These are phyloP conservation scores for Colletotrichum costaricense DNA, from an alignment of 2,329 filamentous ascomycete species.

Conservation along the genomic window DNA sequence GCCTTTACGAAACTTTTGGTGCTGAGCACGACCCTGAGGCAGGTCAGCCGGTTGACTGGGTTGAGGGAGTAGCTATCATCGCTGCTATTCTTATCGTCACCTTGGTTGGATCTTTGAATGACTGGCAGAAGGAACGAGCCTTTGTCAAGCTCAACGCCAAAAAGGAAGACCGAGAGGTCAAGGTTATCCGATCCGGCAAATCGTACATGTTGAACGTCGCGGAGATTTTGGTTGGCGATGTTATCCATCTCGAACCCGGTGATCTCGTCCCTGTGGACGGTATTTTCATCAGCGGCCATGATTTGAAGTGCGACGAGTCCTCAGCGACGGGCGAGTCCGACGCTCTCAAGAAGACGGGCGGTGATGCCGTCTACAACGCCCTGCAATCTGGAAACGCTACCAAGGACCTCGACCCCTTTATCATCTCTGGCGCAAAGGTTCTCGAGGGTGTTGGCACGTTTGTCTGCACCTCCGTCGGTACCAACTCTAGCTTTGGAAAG, in stretches of 20 bases:
- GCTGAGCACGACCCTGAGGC: slow-evolving; percentile 53
- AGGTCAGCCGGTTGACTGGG: slow-evolving; percentile 67
- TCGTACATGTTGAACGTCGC: slow-evolving; percentile 72
- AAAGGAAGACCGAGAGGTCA: slow-evolving; percentile 74
- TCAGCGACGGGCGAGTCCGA: slow-evolving; percentile 81
- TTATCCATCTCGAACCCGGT: slow-evolving; percentile 76
- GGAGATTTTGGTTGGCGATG: slow-evolving; percentile 76
- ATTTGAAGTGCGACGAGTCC: slow-evolving; percentile 75
- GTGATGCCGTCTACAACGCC: slow-evolving; percentile 66
- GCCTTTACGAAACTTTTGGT: slow-evolving; percentile 74
- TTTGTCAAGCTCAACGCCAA: slow-evolving; percentile 71
- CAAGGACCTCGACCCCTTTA: slow-evolving; percentile 72
- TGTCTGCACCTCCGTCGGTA: slow-evolving; percentile 66
- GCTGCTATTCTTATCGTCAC: slow-evolving; percentile 75
- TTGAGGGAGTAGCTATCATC: slow-evolving; percentile 75
- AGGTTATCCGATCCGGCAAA: slow-evolving; percentile 75
- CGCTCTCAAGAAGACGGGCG: slow-evolving; percentile 74
- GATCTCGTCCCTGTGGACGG: slow-evolving; percentile 79
- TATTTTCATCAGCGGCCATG: slow-evolving; percentile 69
- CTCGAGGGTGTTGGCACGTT: slow-evolving; percentile 65
- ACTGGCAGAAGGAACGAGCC: slow-evolving; percentile 76
- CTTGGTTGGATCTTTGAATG: slow-evolving; percentile 71
- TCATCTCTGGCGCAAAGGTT: slow-evolving; percentile 67
- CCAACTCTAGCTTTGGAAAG: slow-evolving; percentile 64
- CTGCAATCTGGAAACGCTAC: slow-evolving; percentile 58